A percentile compares a stretch with the other conserved stretches of the same genome.
Evolutionary conservation across 2,329 filamentous ascomycete species (phyloP).

Genomic region (Piedraia hortae): DNA sequence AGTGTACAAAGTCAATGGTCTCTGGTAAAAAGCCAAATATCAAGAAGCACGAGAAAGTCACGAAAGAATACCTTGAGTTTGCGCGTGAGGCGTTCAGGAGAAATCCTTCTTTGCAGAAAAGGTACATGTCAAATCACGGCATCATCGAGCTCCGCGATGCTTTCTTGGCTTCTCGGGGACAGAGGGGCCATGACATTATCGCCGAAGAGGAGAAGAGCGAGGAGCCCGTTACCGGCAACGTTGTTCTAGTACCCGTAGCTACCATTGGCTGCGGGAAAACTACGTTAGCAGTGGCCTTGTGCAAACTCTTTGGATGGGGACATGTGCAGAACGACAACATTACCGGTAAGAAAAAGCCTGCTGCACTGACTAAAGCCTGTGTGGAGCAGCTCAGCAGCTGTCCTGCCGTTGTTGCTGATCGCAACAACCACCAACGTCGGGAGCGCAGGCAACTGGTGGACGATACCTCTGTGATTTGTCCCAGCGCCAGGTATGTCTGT

Average conservation of each 20-base stretch:
- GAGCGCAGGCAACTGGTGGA: conserved; percentile 70
- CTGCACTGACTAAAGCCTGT: conserved; percentile 47
- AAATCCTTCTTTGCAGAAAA: conserved; percentile 37
- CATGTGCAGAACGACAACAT: conserved; percentile 96
- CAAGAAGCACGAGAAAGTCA: conserved; percentile 73
- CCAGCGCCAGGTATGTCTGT: conserved; percentile 46
- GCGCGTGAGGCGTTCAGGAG: conserved; percentile 44
- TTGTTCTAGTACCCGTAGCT: conserved; percentile 71
- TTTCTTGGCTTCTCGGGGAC: conserved; percentile 56
- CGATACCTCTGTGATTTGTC: conserved; percentile 37
- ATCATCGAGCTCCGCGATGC: conserved; percentile 79
- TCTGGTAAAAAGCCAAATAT: conserved; percentile 41
- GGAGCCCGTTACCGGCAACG: conserved; percentile 31
- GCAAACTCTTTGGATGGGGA: conserved; percentile 67
- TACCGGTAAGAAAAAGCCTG: conserved; percentile 45
- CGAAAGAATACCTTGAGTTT: conserved; percentile 68
- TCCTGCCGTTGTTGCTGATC: conserved; percentile 62
- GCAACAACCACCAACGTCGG: conserved; percentile 75
- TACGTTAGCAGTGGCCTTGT: conserved; percentile 57
- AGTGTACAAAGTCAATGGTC: conserved; percentile 82
- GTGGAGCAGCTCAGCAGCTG: conserved; percentile 34
- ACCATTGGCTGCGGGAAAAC: conserved; percentile 96
- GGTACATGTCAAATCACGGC: conserved; percentile 69
- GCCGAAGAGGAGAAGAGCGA: conserved; percentile 35
- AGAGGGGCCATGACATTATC: conserved; percentile 75